Base-by-base conservation (phyloP, 2,329 filamentous ascomycete species). In the Teratosphaeria zuluensis region DNA sequence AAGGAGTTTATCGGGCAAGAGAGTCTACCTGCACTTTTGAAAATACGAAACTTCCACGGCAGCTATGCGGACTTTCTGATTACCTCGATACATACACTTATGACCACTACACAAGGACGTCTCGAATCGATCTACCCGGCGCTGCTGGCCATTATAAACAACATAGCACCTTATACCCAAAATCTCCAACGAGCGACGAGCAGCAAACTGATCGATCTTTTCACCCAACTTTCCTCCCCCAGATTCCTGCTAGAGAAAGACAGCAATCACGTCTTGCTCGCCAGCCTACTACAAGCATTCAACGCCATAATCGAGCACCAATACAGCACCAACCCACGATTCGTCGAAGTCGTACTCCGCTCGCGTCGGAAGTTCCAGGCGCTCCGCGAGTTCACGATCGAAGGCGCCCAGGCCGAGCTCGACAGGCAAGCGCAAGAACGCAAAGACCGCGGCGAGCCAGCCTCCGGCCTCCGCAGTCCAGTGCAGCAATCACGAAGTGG, bases 21-120 rank as follows among this genome's bases (percentile, higher is more conserved):
- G 57, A 92, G 89, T 4, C 77, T 99, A 16, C 94, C 94, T 12
- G 74, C 83, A 16, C 87, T 84, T 54, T 92, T 99, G 66, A 83
- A 89, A 60, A 86, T 99, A 62, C 80, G 84, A 12, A 88, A 88
- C 12, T 99, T 99, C 74, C 84, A 83, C 63, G 94, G 94, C 35
- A 89, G 88, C 16, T 97, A 97, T 74, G 90, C 89, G 24, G 94
- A 99, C 74, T 97, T 94, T 70, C 78, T 99, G 56, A 88, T 99
- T 60, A 92, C 92, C 69, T 95, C 92, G 6, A 92, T 97, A 61
- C 95, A 96, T 71, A 90, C 83, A 32, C 82, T 99, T 62, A 95
- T 97, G 68, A 94, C 91, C 0, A 88, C 86, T 4, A 95, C 91
- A 69, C 92, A 96, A 75, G 90, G 91, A 56, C 92, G 89, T 64